These are phyloP conservation scores for Ganoderma resinaceum DNA, from an alignment of 1,284 basidiomycete species.

Conservation along the genomic window DNA sequence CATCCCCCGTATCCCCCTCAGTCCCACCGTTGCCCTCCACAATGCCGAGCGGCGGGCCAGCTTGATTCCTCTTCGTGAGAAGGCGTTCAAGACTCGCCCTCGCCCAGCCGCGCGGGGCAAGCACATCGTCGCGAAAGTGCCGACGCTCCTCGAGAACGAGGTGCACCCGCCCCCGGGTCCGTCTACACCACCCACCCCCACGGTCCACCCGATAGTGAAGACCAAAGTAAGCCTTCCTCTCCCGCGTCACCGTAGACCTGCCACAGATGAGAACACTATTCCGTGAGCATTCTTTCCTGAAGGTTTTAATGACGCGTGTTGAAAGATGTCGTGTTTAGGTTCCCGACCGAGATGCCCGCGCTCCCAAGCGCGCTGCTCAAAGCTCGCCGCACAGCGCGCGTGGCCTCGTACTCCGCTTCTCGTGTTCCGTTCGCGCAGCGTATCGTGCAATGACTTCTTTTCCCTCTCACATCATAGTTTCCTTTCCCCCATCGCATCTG, in stretches of 20 bases:
- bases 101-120: background rate
- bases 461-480: background rate
- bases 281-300: background rate
- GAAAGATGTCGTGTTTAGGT: background rate
- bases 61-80: background rate
- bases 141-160: constrained; percentile 2
- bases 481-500: background rate
- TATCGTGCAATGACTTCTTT: background rate
- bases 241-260: background rate
- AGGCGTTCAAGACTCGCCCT: background rate
- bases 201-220: constrained; percentile 1
- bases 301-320: background rate
- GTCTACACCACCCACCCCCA: background rate
- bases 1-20: background rate
- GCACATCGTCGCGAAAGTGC: background rate
- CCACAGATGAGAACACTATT: background rate
- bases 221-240: constrained; percentile 4
- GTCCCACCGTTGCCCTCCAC: background rate
- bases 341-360: background rate
- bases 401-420: background rate
- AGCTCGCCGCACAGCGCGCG: background rate
- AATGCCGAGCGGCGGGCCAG: background rate
- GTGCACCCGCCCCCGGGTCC: background rate
- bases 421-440: background rate
- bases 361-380: background rate